Evolutionary conservation across 495 filamentous ascomycete genomes (phyloP).

Genomic region (Penicillium salamii): DNA sequence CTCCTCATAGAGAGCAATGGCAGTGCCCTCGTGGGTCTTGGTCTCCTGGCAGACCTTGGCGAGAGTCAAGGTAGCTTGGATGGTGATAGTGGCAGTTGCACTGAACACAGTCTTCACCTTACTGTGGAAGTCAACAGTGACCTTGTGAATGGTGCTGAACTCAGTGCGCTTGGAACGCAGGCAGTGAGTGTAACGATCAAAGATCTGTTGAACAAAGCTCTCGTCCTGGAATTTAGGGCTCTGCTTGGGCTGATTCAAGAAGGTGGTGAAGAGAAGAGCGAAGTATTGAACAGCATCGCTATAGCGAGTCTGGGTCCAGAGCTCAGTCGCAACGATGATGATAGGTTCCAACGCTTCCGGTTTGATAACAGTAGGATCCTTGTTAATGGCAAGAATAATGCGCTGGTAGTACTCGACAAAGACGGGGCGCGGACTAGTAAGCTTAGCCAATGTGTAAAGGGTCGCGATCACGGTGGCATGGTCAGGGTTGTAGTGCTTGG

Average conservation of each 20-base stretch:
- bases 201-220: conserved; percentile 29
- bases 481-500: conserved; percentile 26
- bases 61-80: conserved; percentile 33
- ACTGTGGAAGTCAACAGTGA: conserved; percentile 32
- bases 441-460: conserved; percentile 34
- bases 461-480: conserved; percentile 32
- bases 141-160: conserved; percentile 29
- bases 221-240: conserved; percentile 29
- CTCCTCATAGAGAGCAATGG: conserved; percentile 30
- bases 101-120: conserved; percentile 32
- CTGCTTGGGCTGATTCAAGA: conserved; percentile 28
- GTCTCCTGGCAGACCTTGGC: conserved; percentile 37
- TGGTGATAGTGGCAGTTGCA: conserved; percentile 32
- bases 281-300: conserved; percentile 32
- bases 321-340: conserved; percentile 36
- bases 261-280: conserved; percentile 32
- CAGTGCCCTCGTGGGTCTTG: conserved; percentile 33
- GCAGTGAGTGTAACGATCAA: conserved; percentile 31
- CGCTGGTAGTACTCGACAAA: conserved; percentile 39
- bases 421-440: conserved; percentile 31
- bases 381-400: conserved; percentile 34
- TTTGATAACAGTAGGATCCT: conserved; percentile 28
- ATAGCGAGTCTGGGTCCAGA: conserved; percentile 35
- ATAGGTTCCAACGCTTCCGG: conserved; percentile 35
- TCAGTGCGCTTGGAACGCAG: conserved; percentile 31